Evolutionary conservation across 1,284 basidiomycete genomes (phyloP).

Genomic region (Wolfiporia cocos): DNA sequence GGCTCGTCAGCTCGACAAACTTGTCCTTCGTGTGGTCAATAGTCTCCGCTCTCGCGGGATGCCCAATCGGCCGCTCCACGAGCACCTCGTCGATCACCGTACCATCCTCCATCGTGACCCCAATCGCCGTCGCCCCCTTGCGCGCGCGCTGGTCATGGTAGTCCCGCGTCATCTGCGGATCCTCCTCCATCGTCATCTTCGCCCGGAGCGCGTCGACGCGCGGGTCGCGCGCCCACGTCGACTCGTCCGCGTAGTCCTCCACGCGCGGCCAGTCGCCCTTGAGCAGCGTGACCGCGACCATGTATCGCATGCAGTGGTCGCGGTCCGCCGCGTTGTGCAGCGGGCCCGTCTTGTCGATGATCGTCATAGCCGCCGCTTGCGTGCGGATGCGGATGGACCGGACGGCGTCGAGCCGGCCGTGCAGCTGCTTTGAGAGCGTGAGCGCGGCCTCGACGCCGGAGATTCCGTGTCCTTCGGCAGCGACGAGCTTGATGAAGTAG

Average conservation of each 20-base stretch:
- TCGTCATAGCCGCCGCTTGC: slow-evolving; percentile 7
- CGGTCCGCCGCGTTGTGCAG: slow-evolving; percentile 11
- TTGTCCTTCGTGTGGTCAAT: slow-evolving; percentile 4
- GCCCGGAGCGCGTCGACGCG: slow-evolving; percentile 8
- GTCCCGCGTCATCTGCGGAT: slow-evolving; percentile 9
- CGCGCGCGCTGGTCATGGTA: slow-evolving; percentile 1
- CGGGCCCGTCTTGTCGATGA: slow-evolving; percentile 9
- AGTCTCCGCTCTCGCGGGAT: slow-evolving; percentile 4
- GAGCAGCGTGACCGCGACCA: slow-evolving; percentile 10
- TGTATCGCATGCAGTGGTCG: slow-evolving; percentile 11
- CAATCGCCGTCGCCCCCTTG: slow-evolving; percentile 6
- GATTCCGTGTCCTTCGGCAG: slow-evolving; percentile 8
- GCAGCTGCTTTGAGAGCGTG: slow-evolving; percentile 2
- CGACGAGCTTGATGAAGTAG: slow-evolving; percentile 10
- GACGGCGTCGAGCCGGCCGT: slow-evolving; percentile 4
- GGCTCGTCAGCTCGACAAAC: slow-evolving; percentile 7
- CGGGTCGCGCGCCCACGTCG: slow-evolving; percentile 6
- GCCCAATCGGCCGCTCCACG: slow-evolving; percentile 7
- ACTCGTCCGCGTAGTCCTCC: slow-evolving; percentile 7
- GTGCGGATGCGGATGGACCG: slow-evolving; percentile 10
- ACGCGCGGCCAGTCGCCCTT: slow-evolving; percentile 6
- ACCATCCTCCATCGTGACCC: slow-evolving; percentile 8
- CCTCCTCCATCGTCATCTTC: slow-evolving; percentile 12
- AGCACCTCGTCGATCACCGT: slow-evolving; percentile 10
- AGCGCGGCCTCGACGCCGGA: slow-evolving; percentile 8